phyloP scores from a whole-genome alignment of 179 eudicot genomes.

The Silene vulgaris region DNA sequence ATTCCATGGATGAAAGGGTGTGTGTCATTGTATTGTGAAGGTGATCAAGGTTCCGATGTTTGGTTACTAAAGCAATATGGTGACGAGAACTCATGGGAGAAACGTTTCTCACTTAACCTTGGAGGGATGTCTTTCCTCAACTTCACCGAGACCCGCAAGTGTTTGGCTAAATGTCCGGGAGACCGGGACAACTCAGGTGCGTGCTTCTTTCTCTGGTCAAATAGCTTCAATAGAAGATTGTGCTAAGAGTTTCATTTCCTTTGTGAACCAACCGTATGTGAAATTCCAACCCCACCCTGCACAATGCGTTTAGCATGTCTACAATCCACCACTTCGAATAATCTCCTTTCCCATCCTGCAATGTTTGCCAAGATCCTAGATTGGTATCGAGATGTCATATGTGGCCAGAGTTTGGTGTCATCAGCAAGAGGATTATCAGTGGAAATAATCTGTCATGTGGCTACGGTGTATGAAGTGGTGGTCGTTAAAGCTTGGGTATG shows the following conservation, averaged over 20 bases:
- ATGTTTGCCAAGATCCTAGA: too few species aligned
- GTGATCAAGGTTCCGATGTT: conserved; percentile 9
- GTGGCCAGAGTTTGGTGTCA: too few species aligned
- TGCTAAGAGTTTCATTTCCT: conserved; percentile 1
- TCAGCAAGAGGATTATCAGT: too few species aligned
- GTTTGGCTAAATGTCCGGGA: background rate
- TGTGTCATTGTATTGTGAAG: background rate
- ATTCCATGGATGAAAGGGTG: conserved; percentile 2
- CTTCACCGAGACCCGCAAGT: conserved; percentile 6
- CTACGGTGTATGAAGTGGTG: too few species aligned
- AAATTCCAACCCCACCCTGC: too few species aligned
- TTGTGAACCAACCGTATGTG: background rate
- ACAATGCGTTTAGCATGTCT: too few species aligned
- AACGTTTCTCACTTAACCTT: background rate
- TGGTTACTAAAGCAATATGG: background rate
- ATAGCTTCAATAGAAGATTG: background rate
- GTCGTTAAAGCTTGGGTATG: too few species aligned
- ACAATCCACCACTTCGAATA: too few species aligned
- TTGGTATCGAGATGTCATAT: too few species aligned
- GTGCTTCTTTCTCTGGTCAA: background rate
- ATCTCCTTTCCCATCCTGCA: too few species aligned
- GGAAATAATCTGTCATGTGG: too few species aligned
- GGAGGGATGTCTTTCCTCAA: conserved; percentile 2
- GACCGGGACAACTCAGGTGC: background rate
- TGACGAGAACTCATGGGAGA: conserved; percentile 4